These are phyloP conservation scores for Diaporthe sp. DNA, from an alignment of 2,329 filamentous ascomycete genomes.

Conservation along the genomic window DNA sequence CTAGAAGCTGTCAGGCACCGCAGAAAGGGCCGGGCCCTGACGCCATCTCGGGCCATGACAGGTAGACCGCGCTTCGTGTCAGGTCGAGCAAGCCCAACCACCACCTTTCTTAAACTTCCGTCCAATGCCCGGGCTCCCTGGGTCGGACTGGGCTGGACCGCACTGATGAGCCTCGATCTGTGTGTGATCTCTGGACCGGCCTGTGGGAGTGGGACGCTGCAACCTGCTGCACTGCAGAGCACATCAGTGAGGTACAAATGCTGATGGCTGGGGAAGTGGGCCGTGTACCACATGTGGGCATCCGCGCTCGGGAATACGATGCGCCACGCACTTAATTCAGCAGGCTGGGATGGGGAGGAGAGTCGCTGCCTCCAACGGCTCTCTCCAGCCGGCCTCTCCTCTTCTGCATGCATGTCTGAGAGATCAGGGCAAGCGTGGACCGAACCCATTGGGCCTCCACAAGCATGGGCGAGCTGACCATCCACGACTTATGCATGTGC, in stretches of 20 bases:
- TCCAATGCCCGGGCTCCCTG: slow-evolving; percentile 15
- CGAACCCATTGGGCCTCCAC: slow-evolving; percentile 46
- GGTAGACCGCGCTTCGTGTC: slow-evolving; percentile 21
- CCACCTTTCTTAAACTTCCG: slow-evolving; percentile 33
- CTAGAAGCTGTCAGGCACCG: slow-evolving; percentile 24
- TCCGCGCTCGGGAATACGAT: slow-evolving; percentile 6
- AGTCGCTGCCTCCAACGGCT: slow-evolving; percentile 11
- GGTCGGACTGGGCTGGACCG: neutral
- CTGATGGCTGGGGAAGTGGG: slow-evolving; percentile 41
- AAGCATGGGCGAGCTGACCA: slow-evolving; percentile 37
- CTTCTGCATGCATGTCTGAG: slow-evolving; percentile 36
- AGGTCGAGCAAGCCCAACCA: slow-evolving; percentile 37
- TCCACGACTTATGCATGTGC: slow-evolving; percentile 43
- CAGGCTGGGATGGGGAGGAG: slow-evolving; percentile 24
- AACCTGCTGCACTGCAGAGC: slow-evolving; percentile 10
- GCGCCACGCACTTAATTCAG: slow-evolving; percentile 18
- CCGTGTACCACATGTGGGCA: slow-evolving; percentile 7
- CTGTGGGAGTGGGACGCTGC: slow-evolving; percentile 20
- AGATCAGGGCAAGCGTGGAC: slow-evolving; percentile 45
- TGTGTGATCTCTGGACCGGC: slow-evolving; percentile 13
- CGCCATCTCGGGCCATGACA: slow-evolving; percentile 11
- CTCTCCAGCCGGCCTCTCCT: slow-evolving; percentile 45
- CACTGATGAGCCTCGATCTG: slow-evolving; percentile 35
- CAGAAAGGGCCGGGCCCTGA: neutral
- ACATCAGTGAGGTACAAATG: slow-evolving; percentile 19